These are phyloP conservation scores for Colletotrichum simmondsii DNA, from an alignment of 2,329 filamentous ascomycete genomes.

Conservation along the genomic window DNA sequence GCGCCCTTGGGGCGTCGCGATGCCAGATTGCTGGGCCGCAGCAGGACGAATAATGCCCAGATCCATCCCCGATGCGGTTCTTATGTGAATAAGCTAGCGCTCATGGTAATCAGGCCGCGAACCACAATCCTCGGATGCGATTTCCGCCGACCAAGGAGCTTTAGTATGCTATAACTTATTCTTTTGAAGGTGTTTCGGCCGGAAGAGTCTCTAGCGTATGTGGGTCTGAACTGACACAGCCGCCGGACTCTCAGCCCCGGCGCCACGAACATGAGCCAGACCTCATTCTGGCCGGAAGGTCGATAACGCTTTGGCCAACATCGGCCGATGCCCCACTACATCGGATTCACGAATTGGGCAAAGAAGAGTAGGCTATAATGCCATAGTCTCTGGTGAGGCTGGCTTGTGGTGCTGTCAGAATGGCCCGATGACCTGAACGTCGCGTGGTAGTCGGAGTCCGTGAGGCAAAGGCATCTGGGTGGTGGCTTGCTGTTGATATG, in stretches of 20 bases:
- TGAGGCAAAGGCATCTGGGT: neutral
- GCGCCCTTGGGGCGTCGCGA: neutral
- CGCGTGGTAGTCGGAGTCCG: neutral
- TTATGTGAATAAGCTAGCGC: neutral
- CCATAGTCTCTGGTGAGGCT: constrained; percentile 2
- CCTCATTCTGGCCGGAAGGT: neutral
- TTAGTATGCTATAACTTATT: too few relatives aligned
- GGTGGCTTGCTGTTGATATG: neutral
- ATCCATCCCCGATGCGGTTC: constrained; percentile 9
- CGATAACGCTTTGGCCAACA: neutral
- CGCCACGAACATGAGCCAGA: constrained; percentile 1
- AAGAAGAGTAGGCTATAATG: neutral
- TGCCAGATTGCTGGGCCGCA: neutral
- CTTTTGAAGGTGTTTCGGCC: neutral
- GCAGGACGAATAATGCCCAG: neutral
- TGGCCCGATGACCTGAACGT: neutral
- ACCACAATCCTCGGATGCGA: neutral
- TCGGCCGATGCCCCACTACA: neutral
- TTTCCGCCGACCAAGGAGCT: neutral
- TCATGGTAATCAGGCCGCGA: neutral
- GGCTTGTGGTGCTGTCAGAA: neutral
- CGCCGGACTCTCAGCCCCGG: neutral
- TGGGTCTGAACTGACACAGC: neutral
- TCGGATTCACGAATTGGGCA: neutral
- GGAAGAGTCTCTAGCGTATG: neutral